A percentile compares a stretch with the other conserved stretches of the same genome.
Conservation (phyloP, 2,329 filamentous ascomycete species). For the Fusarium hainanense region DNA sequence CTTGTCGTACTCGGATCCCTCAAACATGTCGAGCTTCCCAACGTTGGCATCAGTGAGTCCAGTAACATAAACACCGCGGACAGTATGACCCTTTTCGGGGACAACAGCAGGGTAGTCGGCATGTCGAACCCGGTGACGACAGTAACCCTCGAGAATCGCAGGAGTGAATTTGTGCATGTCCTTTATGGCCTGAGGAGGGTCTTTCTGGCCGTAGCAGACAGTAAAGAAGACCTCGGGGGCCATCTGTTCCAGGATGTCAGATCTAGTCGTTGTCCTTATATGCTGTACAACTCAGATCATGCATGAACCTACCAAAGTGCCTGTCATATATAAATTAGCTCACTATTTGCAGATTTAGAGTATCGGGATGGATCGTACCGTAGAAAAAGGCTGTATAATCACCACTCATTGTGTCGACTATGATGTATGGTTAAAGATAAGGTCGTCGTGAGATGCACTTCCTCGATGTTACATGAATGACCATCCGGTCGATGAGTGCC, state of each 20-base stretch:
- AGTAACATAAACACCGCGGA: constrained; percentile 80
- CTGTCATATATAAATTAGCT: constrained; percentile 25
- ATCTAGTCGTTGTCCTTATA: neutral
- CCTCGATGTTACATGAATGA: neutral
- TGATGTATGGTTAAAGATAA: neutral
- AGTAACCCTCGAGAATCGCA: constrained; percentile 79
- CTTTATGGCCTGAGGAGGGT: constrained; percentile 60
- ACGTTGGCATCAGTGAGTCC: constrained; percentile 84
- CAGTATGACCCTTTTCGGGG: constrained; percentile 63
- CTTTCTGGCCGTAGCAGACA: constrained; percentile 75
- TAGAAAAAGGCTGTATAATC: constrained; percentile 67
- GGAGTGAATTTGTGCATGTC: constrained; percentile 74
- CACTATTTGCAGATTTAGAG: neutral
- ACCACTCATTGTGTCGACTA: constrained; percentile 52
- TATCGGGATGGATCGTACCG: constrained; percentile 52
- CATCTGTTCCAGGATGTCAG: constrained; percentile 66
- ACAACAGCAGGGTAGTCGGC: constrained; percentile 88
- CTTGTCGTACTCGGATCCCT: constrained; percentile 79
- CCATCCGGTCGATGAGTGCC: neutral
- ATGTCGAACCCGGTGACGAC: constrained; percentile 73
- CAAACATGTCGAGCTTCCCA: constrained; percentile 80
- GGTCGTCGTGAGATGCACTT: neutral
- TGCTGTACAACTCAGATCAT: neutral
- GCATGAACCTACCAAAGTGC: constrained; percentile 50
- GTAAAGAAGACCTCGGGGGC: constrained; percentile 86